These are phyloP conservation scores for Rhizopogon vulgaris DNA, from an alignment of 768 basidiomycete species.

Conservation along the genomic window DNA sequence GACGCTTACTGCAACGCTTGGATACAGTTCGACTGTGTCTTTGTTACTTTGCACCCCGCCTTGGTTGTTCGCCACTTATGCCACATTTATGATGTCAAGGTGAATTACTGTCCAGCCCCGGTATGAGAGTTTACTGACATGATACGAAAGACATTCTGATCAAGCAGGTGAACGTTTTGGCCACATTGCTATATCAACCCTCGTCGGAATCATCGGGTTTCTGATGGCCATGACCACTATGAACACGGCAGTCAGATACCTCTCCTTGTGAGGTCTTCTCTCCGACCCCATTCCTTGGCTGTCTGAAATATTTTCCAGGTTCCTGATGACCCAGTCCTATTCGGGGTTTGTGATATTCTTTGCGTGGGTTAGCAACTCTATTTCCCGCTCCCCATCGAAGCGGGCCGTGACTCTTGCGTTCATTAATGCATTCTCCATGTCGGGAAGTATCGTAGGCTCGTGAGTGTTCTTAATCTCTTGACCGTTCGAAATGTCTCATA, in stretches of 20 bases:
- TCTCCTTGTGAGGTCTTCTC: constrained; percentile 44
- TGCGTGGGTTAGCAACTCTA: constrained; percentile 47
- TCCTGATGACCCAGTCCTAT: constrained; percentile 72
- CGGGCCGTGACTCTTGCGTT: constrained; percentile 82
- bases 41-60: constrained; percentile 69
- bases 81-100: constrained; percentile 49
- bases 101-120: constrained; percentile 14
- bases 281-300: not conserved
- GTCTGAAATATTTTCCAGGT: constrained; percentile 33
- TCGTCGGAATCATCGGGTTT: constrained; percentile 63
- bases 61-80: constrained; percentile 56
- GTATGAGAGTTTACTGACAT: not conserved
- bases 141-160: constrained; percentile 58
- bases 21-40: constrained; percentile 56
- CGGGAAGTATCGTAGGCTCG: constrained; percentile 82
- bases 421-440: constrained; percentile 66
- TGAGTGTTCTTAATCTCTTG: constrained; percentile 32
- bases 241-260: constrained; percentile 56
- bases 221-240: constrained; percentile 57
- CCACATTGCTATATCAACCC: constrained; percentile 51
- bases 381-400: constrained; percentile 81
- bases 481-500: constrained; percentile 2
- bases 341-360: constrained; percentile 63
- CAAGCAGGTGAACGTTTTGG: constrained; percentile 60
- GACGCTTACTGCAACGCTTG: constrained; percentile 70